Evolutionary conservation across 768 basidiomycete species (phyloP).

Genomic region (Trametes meyenii): DNA sequence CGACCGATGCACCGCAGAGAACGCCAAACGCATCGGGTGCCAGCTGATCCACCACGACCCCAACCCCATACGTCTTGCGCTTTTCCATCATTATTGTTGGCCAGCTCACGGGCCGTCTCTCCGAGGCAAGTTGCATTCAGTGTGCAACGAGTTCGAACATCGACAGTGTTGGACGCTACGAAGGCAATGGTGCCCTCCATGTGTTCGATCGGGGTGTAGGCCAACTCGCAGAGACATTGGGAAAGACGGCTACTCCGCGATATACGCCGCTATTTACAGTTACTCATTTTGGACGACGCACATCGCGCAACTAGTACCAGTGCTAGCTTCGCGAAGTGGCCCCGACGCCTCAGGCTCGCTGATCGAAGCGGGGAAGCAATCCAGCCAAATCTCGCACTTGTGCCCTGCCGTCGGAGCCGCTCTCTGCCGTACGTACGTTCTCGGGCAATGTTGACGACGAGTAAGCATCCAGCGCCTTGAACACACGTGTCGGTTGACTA

Average conservation of each 20-base stretch:
- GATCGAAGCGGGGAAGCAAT: neutral
- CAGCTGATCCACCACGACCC: constrained; percentile 9
- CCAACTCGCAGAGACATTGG: neutral
- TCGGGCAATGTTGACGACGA: too few relatives aligned
- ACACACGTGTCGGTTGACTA: too few relatives aligned
- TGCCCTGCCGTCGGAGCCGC: neutral
- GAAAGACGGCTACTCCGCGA: neutral
- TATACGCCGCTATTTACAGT: neutral
- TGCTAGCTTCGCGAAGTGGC: neutral
- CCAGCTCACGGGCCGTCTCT: neutral
- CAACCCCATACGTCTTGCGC: constrained; percentile 8
- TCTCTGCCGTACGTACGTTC: too few relatives aligned
- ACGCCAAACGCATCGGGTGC: neutral
- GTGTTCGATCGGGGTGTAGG: neutral
- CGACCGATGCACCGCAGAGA: neutral
- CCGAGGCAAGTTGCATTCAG: neutral
- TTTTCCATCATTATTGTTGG: neutral
- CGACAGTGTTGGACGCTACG: neutral
- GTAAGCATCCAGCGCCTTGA: too few relatives aligned
- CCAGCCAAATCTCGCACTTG: neutral
- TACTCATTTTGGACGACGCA: neutral
- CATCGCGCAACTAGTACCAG: neutral
- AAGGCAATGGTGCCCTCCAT: neutral
- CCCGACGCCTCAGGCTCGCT: neutral
- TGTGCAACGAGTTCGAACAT: neutral